Evolutionary conservation across 768 basidiomycete genomes (phyloP).

Genomic region (Mycena vitilis): DNA sequence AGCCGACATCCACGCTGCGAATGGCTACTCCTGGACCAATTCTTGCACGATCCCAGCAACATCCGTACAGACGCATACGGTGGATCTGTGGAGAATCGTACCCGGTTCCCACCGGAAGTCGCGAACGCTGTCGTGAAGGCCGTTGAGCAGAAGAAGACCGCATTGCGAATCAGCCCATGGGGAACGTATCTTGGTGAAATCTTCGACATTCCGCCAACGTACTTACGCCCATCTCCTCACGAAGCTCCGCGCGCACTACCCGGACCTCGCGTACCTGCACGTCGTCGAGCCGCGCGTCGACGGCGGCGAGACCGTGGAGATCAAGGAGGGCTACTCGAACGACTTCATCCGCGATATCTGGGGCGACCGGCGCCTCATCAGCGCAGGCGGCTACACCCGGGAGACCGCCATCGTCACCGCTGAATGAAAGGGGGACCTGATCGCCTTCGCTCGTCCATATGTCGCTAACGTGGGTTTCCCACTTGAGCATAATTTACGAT

Average conservation of each 20-base stretch:
- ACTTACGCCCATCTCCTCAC: slow-evolving; percentile 56
- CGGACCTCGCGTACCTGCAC: slow-evolving; percentile 60
- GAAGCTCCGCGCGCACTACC: slow-evolving; percentile 47
- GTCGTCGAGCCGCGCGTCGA: slow-evolving; percentile 49
- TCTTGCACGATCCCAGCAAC: slow-evolving; percentile 57
- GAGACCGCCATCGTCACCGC: slow-evolving; percentile 45
- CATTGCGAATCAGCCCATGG: slow-evolving; percentile 58
- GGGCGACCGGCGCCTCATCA: slow-evolving; percentile 47
- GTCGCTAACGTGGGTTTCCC: too few relatives aligned
- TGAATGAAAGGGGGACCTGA: slow-evolving; percentile 44
- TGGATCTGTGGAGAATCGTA: slow-evolving; percentile 53
- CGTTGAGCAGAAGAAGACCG: slow-evolving; percentile 56
- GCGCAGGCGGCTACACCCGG: slow-evolving; percentile 50
- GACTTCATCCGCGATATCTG: slow-evolving; percentile 53
- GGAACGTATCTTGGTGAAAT: slow-evolving; percentile 44
- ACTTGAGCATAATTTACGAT: too few relatives aligned
- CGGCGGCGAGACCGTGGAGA: slow-evolving; percentile 22
- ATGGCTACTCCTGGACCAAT: slow-evolving; percentile 58
- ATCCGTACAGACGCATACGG: slow-evolving; percentile 47
- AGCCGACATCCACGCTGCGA: slow-evolving; percentile 55
- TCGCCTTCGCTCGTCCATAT: too few relatives aligned
- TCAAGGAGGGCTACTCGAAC: slow-evolving; percentile 39
- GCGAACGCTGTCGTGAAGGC: slow-evolving; percentile 52
- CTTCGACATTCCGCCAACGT: too few relatives aligned
- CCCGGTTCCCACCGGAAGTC: slow-evolving; percentile 58